Percentiles rank a stretch among this genome's conserved stretches.
Evolutionary conservation across 2,329 filamentous ascomycete genomes (phyloP).

Genomic region (Chaetomium olivaceum): DNA sequence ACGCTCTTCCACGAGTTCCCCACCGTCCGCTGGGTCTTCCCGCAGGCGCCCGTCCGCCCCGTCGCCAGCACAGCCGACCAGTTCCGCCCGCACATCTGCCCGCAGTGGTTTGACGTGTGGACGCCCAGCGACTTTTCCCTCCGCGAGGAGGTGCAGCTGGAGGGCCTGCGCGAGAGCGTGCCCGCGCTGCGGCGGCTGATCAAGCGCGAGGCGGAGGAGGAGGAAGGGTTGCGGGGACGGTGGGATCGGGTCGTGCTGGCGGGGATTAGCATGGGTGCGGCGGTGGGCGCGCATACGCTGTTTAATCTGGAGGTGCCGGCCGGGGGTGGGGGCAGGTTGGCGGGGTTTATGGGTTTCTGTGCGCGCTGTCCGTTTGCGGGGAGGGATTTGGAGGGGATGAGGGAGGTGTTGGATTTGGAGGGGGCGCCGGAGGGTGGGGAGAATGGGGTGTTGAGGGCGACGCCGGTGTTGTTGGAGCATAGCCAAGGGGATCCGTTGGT

Average conservation of each 20-base stretch:
- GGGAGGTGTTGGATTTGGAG: slow-evolving; percentile 38
- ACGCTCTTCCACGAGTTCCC: slow-evolving; percentile 46
- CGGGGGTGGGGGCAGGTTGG: slow-evolving; percentile 27
- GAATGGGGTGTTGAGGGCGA: slow-evolving; percentile 42
- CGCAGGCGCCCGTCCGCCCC: slow-evolving; percentile 42
- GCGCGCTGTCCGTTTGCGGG: slow-evolving; percentile 42
- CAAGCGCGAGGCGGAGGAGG: slow-evolving; percentile 37
- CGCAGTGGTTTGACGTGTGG: slow-evolving; percentile 56
- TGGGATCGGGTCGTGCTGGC: slow-evolving; percentile 46
- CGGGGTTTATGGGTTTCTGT: slow-evolving; percentile 44
- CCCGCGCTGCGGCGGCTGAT: slow-evolving; percentile 39
- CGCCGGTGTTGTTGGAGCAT: slow-evolving; percentile 49
- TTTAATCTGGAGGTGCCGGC: slow-evolving; percentile 39
- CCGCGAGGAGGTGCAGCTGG: slow-evolving; percentile 46
- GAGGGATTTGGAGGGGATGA: slow-evolving; percentile 36
- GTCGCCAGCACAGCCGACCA: slow-evolving; percentile 30
- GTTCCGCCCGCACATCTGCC: slow-evolving; percentile 21
- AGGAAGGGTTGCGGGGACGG: slow-evolving; percentile 37
- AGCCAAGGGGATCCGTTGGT: slow-evolving; percentile 48
- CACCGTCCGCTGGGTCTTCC: slow-evolving; percentile 53
- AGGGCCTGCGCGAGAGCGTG: slow-evolving; percentile 45
- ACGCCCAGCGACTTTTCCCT: slow-evolving; percentile 44
- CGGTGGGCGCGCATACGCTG: slow-evolving; percentile 43
- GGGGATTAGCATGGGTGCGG: slow-evolving; percentile 50
- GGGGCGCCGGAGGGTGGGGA: slow-evolving; percentile 27